phyloP scores from a whole-genome alignment of 352 stramenopile genomes.

The Phytophthora sansomeana region DNA sequence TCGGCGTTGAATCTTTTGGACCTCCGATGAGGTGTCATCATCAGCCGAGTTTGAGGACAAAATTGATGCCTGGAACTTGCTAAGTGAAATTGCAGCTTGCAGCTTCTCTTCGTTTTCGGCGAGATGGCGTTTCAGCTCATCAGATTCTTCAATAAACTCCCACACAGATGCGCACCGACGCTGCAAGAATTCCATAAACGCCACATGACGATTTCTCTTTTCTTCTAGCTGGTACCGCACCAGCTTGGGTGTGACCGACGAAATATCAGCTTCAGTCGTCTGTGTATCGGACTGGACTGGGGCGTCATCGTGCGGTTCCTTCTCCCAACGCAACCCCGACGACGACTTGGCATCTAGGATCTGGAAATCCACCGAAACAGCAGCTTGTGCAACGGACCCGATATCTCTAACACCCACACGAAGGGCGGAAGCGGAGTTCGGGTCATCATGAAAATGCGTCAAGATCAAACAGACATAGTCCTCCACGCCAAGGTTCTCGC shows the following conservation, averaged over 20 bases:
- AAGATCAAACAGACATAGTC: conserved; percentile 66
- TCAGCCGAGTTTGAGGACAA: conserved; percentile 28
- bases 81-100: conserved; percentile 73
- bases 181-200: conserved; percentile 77
- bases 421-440: conserved; percentile 49
- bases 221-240: conserved; percentile 88
- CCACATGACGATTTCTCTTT: conserved; percentile 64
- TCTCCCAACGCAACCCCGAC: conserved; percentile 84
- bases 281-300: conserved; percentile 17
- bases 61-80: conserved; percentile 80
- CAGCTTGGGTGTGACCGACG: conserved; percentile 79
- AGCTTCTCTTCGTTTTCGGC: conserved; percentile 82
- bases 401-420: conserved; percentile 57
- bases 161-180: conserved; percentile 67
- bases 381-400: conserved; percentile 60
- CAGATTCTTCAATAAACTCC: conserved; percentile 61
- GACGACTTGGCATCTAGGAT: conserved; percentile 86
- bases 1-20: conserved; percentile 43
- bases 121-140: conserved; percentile 61
- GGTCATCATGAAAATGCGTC: conserved; percentile 66
- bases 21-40: conserved; percentile 35
- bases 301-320: conserved; percentile 35
- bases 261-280: conserved; percentile 27
- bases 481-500: conserved; percentile 52
- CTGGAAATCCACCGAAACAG: conserved; percentile 64